A percentile compares a stretch with the other conserved stretches of the same genome.
Conservation (phyloP, 1,284 basidiomycete genomes). For the Exsudoporus floridanus region DNA sequence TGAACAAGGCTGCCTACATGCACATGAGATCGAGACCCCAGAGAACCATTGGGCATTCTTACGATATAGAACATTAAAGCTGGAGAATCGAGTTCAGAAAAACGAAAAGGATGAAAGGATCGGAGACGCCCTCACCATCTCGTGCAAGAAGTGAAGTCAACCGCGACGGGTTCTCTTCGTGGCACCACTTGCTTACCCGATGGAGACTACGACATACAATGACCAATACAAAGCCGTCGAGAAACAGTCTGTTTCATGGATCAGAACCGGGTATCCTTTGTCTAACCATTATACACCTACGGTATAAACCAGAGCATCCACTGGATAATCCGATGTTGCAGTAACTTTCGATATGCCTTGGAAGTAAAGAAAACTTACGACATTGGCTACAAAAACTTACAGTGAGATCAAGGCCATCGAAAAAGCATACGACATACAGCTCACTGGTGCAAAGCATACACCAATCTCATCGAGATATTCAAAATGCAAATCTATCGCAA, state of each 20-base stretch:
- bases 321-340: conserved; percentile 3
- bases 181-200: background rate
- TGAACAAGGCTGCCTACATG: conserved; percentile 16
- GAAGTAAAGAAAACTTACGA: conserved; percentile 9
- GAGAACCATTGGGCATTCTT: background rate
- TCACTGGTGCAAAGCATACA: conserved; percentile 7
- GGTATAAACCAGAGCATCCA: conserved; percentile 17
- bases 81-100: background rate
- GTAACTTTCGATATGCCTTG: background rate
- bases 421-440: conserved; percentile 11
- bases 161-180: conserved; percentile 1
- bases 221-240: conserved; percentile 17
- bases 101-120: background rate
- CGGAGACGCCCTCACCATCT: conserved; percentile 17
- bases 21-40: background rate
- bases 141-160: conserved; percentile 16
- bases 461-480: conserved; percentile 6
- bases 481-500: conserved; percentile 5
- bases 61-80: conserved; percentile 23
- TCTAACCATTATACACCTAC: conserved; percentile 9
- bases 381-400: background rate
- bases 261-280: background rate
- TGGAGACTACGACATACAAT: conserved; percentile 7
- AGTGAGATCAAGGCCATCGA: background rate
- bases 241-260: conserved; percentile 6